Conservation (phyloP, 2,329 filamentous ascomycete genomes). For the Arthroderma sp. region DNA sequence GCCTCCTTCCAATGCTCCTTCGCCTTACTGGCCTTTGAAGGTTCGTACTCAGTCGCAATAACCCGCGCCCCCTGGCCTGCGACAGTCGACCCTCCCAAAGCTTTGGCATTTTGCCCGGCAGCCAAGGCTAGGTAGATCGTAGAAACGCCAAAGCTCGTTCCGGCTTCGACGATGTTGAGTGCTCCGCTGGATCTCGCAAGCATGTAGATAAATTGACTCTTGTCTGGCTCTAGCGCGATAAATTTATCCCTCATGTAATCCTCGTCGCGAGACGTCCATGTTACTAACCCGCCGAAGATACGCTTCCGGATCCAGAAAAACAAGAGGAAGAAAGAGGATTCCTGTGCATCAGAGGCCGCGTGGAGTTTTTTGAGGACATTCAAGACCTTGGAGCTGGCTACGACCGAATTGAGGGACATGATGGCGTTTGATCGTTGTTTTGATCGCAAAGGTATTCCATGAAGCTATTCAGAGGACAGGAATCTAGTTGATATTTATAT, state of each 20-base stretch:
- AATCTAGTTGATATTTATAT: too few relatives aligned
- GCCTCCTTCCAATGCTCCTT: conserved; percentile 41
- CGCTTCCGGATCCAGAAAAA: conserved; percentile 12
- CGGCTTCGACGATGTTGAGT: conserved; percentile 44
- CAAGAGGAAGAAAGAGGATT: conserved; percentile 16
- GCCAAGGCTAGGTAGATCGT: conserved; percentile 51
- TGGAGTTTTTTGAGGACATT: conserved; percentile 21
- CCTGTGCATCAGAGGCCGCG: conserved; percentile 20
- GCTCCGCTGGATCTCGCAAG: conserved; percentile 38
- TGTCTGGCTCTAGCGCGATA: conserved; percentile 47
- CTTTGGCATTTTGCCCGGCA: conserved; percentile 35
- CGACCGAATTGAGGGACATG: conserved; percentile 9
- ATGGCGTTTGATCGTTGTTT: background rate
- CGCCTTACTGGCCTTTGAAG: conserved; percentile 39
- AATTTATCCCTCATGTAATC: conserved; percentile 42
- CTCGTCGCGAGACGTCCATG: conserved; percentile 16
- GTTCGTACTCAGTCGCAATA: conserved; percentile 49
- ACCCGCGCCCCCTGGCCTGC: conserved; percentile 31
- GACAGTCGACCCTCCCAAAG: conserved; percentile 1
- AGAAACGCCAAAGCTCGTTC: conserved; percentile 49
- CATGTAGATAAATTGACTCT: conserved; percentile 44
- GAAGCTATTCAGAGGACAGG: too few relatives aligned
- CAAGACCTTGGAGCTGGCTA: conserved; percentile 11
- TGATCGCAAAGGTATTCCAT: background rate
- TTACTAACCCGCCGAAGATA: conserved; percentile 7